Conservation (phyloP, 2,329 filamentous ascomycete species). For the Decorospora gaudefroyi region DNA sequence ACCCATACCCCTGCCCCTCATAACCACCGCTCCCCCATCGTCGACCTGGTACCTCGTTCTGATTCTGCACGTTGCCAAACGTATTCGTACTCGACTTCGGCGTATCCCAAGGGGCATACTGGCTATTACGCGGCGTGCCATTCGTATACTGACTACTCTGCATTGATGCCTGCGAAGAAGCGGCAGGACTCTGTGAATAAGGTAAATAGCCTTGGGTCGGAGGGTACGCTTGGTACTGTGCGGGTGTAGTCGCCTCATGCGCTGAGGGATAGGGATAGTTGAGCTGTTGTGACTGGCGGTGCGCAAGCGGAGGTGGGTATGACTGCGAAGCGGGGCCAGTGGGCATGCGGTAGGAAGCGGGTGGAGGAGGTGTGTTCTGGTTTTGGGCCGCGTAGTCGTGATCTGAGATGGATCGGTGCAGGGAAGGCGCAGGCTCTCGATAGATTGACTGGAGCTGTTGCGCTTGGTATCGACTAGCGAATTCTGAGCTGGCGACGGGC, state of each 20-base stretch:
- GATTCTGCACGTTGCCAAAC: background rate
- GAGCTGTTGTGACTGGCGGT: conserved; percentile 5
- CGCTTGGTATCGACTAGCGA: conserved; percentile 11
- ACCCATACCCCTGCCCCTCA: conserved; percentile 18
- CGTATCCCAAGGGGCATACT: conserved; percentile 10
- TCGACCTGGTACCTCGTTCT: conserved; percentile 6
- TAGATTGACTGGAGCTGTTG: conserved; percentile 15
- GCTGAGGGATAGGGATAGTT: background rate
- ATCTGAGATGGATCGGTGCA: conserved; percentile 7
- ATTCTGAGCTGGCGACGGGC: conserved; percentile 12
- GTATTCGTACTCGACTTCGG: conserved; percentile 7
- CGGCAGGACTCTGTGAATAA: conserved; percentile 1
- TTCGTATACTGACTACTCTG: conserved; percentile 17
- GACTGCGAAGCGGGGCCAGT: background rate
- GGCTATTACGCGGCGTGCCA: conserved; percentile 2
- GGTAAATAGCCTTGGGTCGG: conserved; percentile 4
- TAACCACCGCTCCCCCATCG: conserved; percentile 17
- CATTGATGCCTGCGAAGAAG: conserved; percentile 11
- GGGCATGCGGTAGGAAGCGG: background rate
- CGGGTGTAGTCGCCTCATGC: background rate
- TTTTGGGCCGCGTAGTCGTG: conserved; percentile 8
- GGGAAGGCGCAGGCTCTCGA: background rate
- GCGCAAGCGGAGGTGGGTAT: conserved; percentile 8
- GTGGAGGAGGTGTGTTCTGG: background rate
- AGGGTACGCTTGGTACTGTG: conserved; percentile 8